These are phyloP conservation scores for Xylariaceae sp. DNA, from an alignment of 2,329 filamentous ascomycete genomes.

Conservation along the genomic window DNA sequence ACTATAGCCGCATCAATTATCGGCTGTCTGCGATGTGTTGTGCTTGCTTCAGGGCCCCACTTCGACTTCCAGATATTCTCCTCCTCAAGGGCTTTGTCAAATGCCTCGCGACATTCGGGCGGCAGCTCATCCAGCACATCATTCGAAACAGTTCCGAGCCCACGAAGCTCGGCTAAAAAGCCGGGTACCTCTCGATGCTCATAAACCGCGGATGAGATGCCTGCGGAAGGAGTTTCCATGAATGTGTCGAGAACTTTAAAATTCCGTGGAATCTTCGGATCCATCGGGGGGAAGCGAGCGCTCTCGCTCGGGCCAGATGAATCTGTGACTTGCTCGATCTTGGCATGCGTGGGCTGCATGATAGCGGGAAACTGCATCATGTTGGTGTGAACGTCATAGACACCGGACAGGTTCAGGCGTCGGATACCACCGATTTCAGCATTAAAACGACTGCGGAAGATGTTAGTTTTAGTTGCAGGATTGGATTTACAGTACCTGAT, in stretches of 20 bases:
- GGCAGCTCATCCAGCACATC: slow-evolving; percentile 70
- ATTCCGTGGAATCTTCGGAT: slow-evolving; percentile 55
- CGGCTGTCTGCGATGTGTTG: slow-evolving; percentile 54
- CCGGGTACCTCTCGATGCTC: slow-evolving; percentile 47
- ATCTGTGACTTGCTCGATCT: slow-evolving; percentile 69
- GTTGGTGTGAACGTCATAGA: slow-evolving; percentile 96
- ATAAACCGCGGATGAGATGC: slow-evolving; percentile 50
- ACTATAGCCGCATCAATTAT: slow-evolving; percentile 67
- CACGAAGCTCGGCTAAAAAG: slow-evolving; percentile 58
- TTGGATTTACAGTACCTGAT: not conserved
- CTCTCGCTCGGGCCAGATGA: slow-evolving; percentile 33
- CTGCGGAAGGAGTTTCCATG: slow-evolving; percentile 54
- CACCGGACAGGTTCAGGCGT: slow-evolving; percentile 69
- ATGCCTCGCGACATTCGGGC: slow-evolving; percentile 70
- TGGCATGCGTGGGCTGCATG: slow-evolving; percentile 87
- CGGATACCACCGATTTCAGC: slow-evolving; percentile 70
- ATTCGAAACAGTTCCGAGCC: slow-evolving; percentile 64
- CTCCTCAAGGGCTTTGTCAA: slow-evolving; percentile 65
- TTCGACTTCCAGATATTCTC: slow-evolving; percentile 73
- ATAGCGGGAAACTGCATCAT: slow-evolving; percentile 81
- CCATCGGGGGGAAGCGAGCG: slow-evolving; percentile 50
- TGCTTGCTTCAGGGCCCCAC: slow-evolving; percentile 71
- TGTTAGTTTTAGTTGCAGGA: slow-evolving; percentile 4
- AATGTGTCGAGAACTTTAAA: slow-evolving; percentile 59
- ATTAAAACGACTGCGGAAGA: slow-evolving; percentile 76